Conservation (phyloP, 768 basidiomycete genomes). For the Chalciporus piperatus region DNA sequence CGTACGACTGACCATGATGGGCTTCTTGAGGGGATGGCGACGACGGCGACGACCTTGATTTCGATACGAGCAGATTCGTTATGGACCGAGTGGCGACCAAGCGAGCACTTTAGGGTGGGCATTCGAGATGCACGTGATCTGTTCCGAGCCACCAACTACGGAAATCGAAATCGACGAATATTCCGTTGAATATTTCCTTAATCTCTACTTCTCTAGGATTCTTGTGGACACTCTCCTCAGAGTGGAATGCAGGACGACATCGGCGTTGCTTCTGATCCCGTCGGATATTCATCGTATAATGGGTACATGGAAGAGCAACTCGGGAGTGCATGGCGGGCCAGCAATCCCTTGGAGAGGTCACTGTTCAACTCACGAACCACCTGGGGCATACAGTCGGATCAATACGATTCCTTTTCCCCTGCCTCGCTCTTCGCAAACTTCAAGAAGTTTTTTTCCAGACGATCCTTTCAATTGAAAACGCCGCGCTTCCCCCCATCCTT, state of each 20-base stretch:
- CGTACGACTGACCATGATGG: slow-evolving; percentile 31
- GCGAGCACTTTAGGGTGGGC: slow-evolving; percentile 26
- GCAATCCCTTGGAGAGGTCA: slow-evolving; percentile 12
- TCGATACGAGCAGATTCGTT: slow-evolving; percentile 13
- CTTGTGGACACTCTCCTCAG: neutral
- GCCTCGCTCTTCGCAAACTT: slow-evolving; percentile 12
- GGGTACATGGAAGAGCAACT: slow-evolving; percentile 17
- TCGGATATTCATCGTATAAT: slow-evolving; percentile 18
- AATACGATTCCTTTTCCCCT: slow-evolving; percentile 7
- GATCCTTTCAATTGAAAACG: slow-evolving; percentile 9
- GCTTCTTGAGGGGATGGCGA: slow-evolving; percentile 26
- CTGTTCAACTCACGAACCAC: slow-evolving; percentile 6
- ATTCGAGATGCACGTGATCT: slow-evolving; percentile 21
- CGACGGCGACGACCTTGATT: slow-evolving; percentile 22
- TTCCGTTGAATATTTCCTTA: too few relatives aligned
- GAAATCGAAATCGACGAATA: neutral
- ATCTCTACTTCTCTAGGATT: neutral
- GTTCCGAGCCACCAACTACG: too few relatives aligned
- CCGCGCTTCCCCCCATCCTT: slow-evolving; percentile 22
- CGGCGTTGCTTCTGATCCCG: slow-evolving; percentile 2
- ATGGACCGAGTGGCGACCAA: neutral
- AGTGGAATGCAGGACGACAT: slow-evolving; percentile 24
- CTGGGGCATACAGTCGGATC: slow-evolving; percentile 5
- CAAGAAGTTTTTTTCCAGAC: slow-evolving; percentile 18
- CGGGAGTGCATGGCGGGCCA: slow-evolving; percentile 24